Percentiles rank a stretch among this genome's conserved stretches.
Conservation (phyloP, 2,329 filamentous ascomycete species). For the Diaporthe australafricana region DNA sequence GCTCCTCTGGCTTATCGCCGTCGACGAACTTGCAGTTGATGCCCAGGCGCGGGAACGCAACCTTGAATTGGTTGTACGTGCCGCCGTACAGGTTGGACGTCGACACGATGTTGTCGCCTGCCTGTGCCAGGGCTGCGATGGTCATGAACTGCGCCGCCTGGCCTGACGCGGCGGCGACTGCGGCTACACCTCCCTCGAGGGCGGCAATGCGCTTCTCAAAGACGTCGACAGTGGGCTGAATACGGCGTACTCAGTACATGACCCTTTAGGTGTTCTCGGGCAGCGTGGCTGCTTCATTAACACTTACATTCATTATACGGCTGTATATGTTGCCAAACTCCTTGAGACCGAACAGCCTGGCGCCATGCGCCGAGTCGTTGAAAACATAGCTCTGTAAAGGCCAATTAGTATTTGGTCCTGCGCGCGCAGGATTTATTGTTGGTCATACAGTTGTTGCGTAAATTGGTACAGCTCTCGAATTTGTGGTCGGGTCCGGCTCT, state of each 20-base stretch:
- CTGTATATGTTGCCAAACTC: conserved; percentile 98
- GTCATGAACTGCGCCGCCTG: conserved; percentile 94
- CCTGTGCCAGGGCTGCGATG: conserved; percentile 83
- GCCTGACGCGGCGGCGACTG: conserved; percentile 85
- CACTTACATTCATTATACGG: conserved; percentile 88
- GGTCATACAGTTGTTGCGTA: conserved; percentile 83
- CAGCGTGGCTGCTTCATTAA: neutral
- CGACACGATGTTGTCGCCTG: conserved; percentile 92
- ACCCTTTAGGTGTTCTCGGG: neutral
- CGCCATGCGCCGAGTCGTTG: conserved; percentile 95
- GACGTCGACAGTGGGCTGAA: conserved; percentile 90
- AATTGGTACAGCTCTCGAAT: conserved; percentile 92
- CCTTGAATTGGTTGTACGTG: conserved; percentile 98
- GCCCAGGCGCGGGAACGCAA: conserved; percentile 86
- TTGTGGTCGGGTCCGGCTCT: conserved; percentile 82
- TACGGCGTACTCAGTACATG: neutral
- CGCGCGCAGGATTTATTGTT: too few species aligned
- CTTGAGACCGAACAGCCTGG: conserved; percentile 94
- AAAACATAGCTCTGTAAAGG: conserved; percentile 81
- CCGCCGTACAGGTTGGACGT: conserved; percentile 94
- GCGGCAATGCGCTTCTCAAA: conserved; percentile 98
- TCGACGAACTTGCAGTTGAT: conserved; percentile 89
- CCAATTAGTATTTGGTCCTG: conserved; percentile 35
- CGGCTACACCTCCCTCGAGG: conserved; percentile 90
- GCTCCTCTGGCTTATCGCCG: conserved; percentile 82